Evolutionary conservation across 2,329 filamentous ascomycete genomes (phyloP), one percentile per base, ranked within the genome.

Genomic region (Exophiala calicioides): DNA sequence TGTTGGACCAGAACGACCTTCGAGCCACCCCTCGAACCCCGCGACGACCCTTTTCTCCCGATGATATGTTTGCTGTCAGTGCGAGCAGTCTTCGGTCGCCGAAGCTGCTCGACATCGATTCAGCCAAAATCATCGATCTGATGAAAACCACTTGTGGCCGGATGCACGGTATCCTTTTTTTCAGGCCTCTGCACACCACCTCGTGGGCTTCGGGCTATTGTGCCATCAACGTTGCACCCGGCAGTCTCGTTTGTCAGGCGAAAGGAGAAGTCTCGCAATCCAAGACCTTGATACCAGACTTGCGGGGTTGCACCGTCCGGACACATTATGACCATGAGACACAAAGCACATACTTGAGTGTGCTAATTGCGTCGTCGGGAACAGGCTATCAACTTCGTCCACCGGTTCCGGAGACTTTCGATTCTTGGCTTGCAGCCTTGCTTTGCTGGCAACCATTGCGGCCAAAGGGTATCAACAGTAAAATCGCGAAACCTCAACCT

Each of bases 91-190:
- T 57, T 13, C 48, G 49, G n/a, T 60, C 68, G 6, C 66, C 68
- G 0, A 64, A 65, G 9, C 53, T 72, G 18, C 65, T 69, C 2
- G 70, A 68, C 53, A 65, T 68, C 21, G 73, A 76, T 58, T 66
- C 71, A 6, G 65, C 68, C 20, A 75, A 72, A 52, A 73, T 76
- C 24, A 57, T 76, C 35, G 68, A 75, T 51, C 60, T 76, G 37
- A 76, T 76, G 73, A 75, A 75, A 53, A 74, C 72, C 16, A 75
- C 73, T 2, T 74, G 72, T 59, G 73, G 73, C 38, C 65, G 73
- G 45, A 76, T 76, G 73, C 72, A 75, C 58, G 73, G 73, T 19
- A 74, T 76, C 38, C 66, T 76, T n/a, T 76, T 70, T 29, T 76
- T 75, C 58, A 66, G 72, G 37, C 68, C 65, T 8, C 62, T 70